Percentiles rank a stretch among this genome's conserved stretches.
phyloP scores from a whole-genome alignment of 805 yeast species.

The Grigorovia transvaalensis region DNA sequence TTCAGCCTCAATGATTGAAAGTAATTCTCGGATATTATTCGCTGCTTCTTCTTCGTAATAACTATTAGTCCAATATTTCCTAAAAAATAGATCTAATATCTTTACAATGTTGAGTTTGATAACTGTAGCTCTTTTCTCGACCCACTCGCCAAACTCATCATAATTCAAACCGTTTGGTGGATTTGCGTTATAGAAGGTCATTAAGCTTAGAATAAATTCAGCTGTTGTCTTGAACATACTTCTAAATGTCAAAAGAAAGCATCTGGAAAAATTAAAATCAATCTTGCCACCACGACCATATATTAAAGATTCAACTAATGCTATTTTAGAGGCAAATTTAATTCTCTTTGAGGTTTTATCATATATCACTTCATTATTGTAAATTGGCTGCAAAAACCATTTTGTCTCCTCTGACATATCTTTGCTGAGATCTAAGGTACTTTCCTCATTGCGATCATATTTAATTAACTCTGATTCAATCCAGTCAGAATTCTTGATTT shows the following conservation, averaged over 20 bases:
- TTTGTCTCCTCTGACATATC: constrained; percentile 30
- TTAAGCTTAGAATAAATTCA: constrained; percentile 47
- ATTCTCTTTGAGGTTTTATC: constrained; percentile 55
- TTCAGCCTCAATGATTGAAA: constrained; percentile 31
- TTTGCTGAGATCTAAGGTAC: background rate
- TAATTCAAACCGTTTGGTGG: constrained; percentile 85
- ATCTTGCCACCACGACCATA: constrained; percentile 57
- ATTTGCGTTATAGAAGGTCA: constrained; percentile 52
- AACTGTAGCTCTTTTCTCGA: constrained; percentile 55
- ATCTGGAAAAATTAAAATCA: constrained; percentile 49
- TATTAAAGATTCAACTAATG: constrained; percentile 69
- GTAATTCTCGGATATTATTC: constrained; percentile 30
- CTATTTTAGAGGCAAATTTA: constrained; percentile 75
- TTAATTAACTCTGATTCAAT: constrained; percentile 14
- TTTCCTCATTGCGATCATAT: constrained; percentile 8
- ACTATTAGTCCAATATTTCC: constrained; percentile 57
- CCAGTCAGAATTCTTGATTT: constrained; percentile 29
- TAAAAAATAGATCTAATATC: constrained; percentile 54
- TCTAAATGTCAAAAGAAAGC: constrained; percentile 49
- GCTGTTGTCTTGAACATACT: constrained; percentile 55
- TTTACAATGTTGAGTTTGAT: constrained; percentile 56
- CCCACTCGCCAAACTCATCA: constrained; percentile 74
- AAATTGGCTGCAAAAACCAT: constrained; percentile 64
- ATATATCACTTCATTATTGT: constrained; percentile 44
- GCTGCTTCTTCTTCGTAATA: constrained; percentile 40